Conservation (phyloP, 164 flowering plant genomes). For the Brasenia schreberi region DNA sequence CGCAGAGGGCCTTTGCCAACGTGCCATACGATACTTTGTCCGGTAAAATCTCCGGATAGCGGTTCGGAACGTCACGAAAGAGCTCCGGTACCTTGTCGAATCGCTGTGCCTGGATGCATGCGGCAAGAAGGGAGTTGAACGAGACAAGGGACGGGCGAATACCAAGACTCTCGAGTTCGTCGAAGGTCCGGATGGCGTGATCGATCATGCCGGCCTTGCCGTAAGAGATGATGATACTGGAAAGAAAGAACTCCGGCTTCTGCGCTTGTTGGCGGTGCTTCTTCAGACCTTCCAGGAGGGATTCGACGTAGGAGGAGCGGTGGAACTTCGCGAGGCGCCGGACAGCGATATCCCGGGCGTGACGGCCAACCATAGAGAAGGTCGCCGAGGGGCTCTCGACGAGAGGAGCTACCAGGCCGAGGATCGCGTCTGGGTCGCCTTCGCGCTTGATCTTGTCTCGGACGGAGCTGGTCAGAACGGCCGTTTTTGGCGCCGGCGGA, state of each 20-base stretch:
- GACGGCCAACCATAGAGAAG: conserved; percentile 35
- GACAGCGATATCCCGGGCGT: conserved; percentile 48
- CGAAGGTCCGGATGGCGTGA: conserved; percentile 51
- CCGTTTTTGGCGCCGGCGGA: not conserved
- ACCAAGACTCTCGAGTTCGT: conserved; percentile 24
- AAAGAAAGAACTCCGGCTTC: conserved; percentile 34
- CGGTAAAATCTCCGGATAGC: conserved; percentile 28
- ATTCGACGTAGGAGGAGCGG: conserved; percentile 58
- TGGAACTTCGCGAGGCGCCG: conserved; percentile 55
- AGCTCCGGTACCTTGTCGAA: conserved; percentile 35
- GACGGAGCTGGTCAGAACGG: not conserved
- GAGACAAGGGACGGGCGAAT: conserved; percentile 49
- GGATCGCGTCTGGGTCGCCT: not conserved
- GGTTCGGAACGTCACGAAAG: conserved; percentile 40
- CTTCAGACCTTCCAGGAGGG: conserved; percentile 56
- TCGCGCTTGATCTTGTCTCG: not conserved
- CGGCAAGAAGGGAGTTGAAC: conserved; percentile 56
- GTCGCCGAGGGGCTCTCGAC: conserved; percentile 1
- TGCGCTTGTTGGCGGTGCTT: conserved; percentile 22
- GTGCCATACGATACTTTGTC: conserved; percentile 56
- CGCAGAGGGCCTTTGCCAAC: conserved; percentile 51
- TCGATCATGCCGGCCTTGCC: conserved; percentile 74
- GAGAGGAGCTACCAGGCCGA: not conserved
- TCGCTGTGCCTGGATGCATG: conserved; percentile 29
- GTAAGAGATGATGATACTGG: conserved; percentile 53